Evolutionary conservation across 495 filamentous ascomycete genomes (phyloP).

Genomic region (Penicilliopsis zonata): DNA sequence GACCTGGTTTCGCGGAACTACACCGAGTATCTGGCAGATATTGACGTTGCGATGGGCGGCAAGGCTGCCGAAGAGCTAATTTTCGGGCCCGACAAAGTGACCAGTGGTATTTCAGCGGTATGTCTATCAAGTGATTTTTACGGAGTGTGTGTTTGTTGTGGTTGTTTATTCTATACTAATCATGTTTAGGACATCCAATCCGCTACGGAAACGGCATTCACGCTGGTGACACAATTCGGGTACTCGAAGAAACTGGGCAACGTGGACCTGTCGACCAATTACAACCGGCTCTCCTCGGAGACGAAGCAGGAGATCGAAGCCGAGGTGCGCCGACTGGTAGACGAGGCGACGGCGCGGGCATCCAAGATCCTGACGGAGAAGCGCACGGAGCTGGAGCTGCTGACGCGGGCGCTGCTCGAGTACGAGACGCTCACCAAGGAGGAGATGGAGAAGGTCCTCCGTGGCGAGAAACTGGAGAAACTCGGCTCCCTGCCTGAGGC

Average conservation of each 20-base stretch:
- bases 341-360: constrained; percentile 69
- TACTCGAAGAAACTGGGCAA: constrained; percentile 86
- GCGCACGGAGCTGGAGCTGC: constrained; percentile 69
- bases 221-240: constrained; percentile 74
- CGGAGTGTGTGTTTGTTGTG: too few species aligned
- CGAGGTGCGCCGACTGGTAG: constrained; percentile 75
- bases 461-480: constrained; percentile 71
- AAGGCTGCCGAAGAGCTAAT: constrained; percentile 91
- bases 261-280: constrained; percentile 69
- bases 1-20: constrained; percentile 74
- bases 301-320: constrained; percentile 75
- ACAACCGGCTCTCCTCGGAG: constrained; percentile 67
- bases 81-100: constrained; percentile 78
- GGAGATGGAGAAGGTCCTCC: constrained; percentile 80
- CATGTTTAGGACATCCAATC: constrained; percentile 60
- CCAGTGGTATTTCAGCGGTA: constrained; percentile 67
- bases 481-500: constrained; percentile 27
- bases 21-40: constrained; percentile 52
- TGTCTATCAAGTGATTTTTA: too few species aligned
- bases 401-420: constrained; percentile 82
- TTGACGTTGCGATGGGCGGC: constrained; percentile 80
- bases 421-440: constrained; percentile 83
- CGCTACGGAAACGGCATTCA: constrained; percentile 69
- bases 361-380: constrained; percentile 55
- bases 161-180: constrained; percentile 8